phyloP scores from a whole-genome alignment of 345 rosid species.

The Salix dunnii region DNA sequence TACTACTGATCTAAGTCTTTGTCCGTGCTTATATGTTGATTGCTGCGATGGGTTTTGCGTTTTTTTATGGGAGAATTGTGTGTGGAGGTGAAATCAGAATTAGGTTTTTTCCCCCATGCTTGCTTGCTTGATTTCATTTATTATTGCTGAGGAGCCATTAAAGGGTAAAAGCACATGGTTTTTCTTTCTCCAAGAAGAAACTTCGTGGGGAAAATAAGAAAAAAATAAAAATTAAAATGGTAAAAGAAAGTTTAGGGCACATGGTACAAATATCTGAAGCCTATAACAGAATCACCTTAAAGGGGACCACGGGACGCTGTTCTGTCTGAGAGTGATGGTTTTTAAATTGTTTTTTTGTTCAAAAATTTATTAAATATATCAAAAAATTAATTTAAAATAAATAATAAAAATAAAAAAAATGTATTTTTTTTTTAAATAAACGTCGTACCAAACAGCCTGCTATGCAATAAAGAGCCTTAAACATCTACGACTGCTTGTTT shows the following conservation, averaged over 20 bases:
- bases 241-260: neutral
- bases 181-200: conserved; percentile 5
- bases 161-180: neutral
- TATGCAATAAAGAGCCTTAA: too few species aligned
- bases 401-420: too few species aligned
- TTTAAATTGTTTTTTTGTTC: too few species aligned
- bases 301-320: neutral
- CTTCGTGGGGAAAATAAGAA: neutral
- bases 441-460: too few species aligned
- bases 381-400: too few species aligned
- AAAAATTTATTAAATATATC: too few species aligned
- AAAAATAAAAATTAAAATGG: neutral
- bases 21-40: neutral
- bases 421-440: too few species aligned
- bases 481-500: too few species aligned
- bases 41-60: neutral
- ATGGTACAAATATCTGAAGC: neutral
- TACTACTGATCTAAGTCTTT: neutral
- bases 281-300: neutral
- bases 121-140: neutral
- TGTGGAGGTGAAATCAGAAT: neutral
- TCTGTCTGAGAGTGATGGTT: too few species aligned
- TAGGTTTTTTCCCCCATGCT: neutral
- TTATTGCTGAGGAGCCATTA: neutral
- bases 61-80: neutral